These are phyloP conservation scores for Aspergillus ustus DNA, from an alignment of 2,329 filamentous ascomycete genomes.

Conservation along the genomic window DNA sequence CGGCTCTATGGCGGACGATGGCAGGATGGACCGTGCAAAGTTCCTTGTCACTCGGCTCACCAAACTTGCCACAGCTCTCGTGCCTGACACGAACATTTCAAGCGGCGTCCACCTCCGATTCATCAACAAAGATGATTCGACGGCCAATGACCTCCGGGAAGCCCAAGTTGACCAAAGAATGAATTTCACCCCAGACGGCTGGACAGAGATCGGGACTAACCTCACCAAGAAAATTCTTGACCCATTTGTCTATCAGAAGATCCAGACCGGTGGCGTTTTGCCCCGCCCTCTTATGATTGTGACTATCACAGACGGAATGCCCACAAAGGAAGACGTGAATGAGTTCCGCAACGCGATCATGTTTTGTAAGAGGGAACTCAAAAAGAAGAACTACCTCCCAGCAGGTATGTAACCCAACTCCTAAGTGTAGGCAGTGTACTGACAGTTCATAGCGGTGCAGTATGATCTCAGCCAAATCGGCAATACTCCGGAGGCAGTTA, in stretches of 20 bases:
- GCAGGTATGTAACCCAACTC: background rate
- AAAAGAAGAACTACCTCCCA: background rate
- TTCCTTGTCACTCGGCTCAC: background rate
- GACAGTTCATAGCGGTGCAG: background rate
- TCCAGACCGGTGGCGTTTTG: background rate
- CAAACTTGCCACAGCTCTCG: background rate
- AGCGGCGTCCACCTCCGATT: background rate
- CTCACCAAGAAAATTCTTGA: background rate
- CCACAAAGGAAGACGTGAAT: background rate
- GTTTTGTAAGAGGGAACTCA: background rate
- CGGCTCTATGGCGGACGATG: conserved; percentile 1
- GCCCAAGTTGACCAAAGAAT: background rate
- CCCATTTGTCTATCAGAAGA: background rate
- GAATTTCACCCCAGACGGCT: background rate
- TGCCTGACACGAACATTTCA: background rate
- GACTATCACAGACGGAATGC: background rate
- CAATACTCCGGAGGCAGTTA: background rate
- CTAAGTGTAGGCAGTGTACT: background rate
- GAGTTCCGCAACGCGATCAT: background rate
- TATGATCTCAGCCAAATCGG: conserved; percentile 2
- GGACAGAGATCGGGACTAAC: conserved; percentile 8
- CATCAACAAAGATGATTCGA: conserved; percentile 1
- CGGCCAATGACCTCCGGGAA: background rate
- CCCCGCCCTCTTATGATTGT: background rate
- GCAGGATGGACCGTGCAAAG: background rate